phyloP scores from a whole-genome alignment of 148 eudicot species.

The Chenopodium quinoa region DNA sequence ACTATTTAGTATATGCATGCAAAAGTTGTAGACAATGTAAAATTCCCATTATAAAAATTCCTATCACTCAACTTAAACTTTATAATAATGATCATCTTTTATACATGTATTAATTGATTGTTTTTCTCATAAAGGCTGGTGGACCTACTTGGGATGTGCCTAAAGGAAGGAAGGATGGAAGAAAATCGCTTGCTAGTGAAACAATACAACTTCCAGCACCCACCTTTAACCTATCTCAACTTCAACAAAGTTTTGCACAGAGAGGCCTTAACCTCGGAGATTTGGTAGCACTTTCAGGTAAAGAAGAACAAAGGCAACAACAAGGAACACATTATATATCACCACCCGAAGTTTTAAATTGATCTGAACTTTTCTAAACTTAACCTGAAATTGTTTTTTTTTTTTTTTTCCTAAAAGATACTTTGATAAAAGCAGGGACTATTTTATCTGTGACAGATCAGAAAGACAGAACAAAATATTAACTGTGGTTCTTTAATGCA shows the following conservation, averaged over 20 bases:
- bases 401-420: too few species aligned
- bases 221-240: conserved; percentile 70
- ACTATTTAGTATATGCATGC: too few species aligned
- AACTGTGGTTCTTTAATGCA: conserved; percentile 16
- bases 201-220: conserved; percentile 75
- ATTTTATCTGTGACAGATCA: neutral
- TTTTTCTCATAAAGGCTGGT: conserved; percentile 48
- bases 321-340: too few species aligned
- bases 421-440: neutral
- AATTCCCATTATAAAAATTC: neutral
- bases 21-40: neutral
- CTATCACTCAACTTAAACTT: neutral
- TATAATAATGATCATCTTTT: too few species aligned
- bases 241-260: conserved; percentile 69
- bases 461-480: conserved; percentile 1
- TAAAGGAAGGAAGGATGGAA: conserved; percentile 89
- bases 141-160: conserved; percentile 90
- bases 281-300: conserved; percentile 90
- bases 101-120: neutral
- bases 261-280: conserved; percentile 71
- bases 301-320: neutral
- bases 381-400: too few species aligned
- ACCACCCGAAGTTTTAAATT: too few species aligned
- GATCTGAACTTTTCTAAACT: too few species aligned
- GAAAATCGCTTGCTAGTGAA: conserved; percentile 74